Base-by-base conservation (phyloP, 2,329 filamentous ascomycete species). In the Penicillium janthinellum region DNA sequence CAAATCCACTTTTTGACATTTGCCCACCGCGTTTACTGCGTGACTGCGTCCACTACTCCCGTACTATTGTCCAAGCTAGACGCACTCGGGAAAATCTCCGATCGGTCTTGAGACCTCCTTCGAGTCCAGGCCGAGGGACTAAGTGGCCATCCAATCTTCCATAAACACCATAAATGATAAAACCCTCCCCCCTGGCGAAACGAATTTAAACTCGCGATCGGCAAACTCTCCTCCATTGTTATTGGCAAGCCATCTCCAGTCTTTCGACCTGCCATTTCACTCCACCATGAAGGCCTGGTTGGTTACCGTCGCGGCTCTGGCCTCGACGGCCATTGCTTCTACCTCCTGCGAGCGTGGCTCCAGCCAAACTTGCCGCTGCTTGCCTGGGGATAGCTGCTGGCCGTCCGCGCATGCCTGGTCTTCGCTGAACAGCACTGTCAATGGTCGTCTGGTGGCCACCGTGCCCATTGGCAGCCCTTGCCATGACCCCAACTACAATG, bases 351-450 rank as follows among this genome's bases (percentile, higher is more conserved):
- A 6, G n/a, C 49, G 37, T 15, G 4, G 22, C 20, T 25, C 15
- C 5, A 28, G 25, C 4, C 4, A 53, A 6, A 31, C 28, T 31
- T 71, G 70, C 48, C 65, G 64, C 62, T 72, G 70, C 39, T 53
- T 72, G 49, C 78, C 77, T 2, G 69, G 69, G 5, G 73, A 79
- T 53, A 49, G 59, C 25, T 79, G 77, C 62, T 79, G 77, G 77
- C 70, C 76, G 64, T 63, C 68, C 4, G n/a, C 60, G 1, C 58
- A 66, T 5, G 60, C 61, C n/a, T 78, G 77, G 76, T 57, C 64
- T 3, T 54, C 64, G 7, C 64, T 79, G 38, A 79, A 79, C 64
- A 59, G 56, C 48, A 76, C 76, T 3, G 71, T 79, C 5, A 69
- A 66, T 28, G 77, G 77, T 45, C 71, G 71, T 54, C 66, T 79